Conservation (phyloP, 306 rosid species). For the Trifolium subterraneum region DNA sequence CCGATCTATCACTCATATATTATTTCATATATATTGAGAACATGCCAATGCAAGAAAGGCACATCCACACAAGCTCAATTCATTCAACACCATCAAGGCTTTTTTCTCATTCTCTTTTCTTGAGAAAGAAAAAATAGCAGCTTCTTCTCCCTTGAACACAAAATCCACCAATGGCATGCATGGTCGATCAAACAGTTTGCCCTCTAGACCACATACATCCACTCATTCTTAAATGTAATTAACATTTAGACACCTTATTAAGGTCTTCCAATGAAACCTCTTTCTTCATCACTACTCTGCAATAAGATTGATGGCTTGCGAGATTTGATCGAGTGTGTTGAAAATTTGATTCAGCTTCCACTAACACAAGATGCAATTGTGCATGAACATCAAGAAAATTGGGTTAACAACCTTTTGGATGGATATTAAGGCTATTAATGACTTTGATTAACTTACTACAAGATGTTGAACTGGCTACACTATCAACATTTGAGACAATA, state of each 20-base stretch:
- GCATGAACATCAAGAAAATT: constrained; percentile 8
- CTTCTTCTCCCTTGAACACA: constrained; percentile 37
- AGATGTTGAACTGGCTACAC: constrained; percentile 38
- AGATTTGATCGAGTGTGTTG: constrained; percentile 40
- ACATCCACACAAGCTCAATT: no score
- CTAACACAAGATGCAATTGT: constrained; percentile 31
- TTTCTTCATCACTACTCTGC: background rate
- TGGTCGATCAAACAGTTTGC: constrained; percentile 42
- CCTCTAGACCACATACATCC: constrained; percentile 42
- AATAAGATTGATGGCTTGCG: constrained; percentile 34
- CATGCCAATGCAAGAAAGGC: no score
- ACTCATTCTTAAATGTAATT: constrained; percentile 35
- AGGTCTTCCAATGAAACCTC: constrained; percentile 19
- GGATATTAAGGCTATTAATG: constrained; percentile 40
- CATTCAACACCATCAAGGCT: no score
- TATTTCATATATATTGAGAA: no score
- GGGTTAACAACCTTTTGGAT: constrained; percentile 34
- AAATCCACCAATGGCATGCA: constrained; percentile 30
- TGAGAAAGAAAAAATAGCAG: constrained; percentile 44
- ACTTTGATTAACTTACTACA: constrained; percentile 6
- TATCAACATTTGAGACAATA: constrained; percentile 23
- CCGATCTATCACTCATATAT: no score
- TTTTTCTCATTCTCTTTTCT: no score
- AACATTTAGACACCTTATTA: constrained; percentile 34
- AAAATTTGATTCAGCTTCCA: constrained; percentile 32